phyloP scores from a whole-genome alignment of 805 yeast species.

The Monosporozyma yasuniensis region DNA sequence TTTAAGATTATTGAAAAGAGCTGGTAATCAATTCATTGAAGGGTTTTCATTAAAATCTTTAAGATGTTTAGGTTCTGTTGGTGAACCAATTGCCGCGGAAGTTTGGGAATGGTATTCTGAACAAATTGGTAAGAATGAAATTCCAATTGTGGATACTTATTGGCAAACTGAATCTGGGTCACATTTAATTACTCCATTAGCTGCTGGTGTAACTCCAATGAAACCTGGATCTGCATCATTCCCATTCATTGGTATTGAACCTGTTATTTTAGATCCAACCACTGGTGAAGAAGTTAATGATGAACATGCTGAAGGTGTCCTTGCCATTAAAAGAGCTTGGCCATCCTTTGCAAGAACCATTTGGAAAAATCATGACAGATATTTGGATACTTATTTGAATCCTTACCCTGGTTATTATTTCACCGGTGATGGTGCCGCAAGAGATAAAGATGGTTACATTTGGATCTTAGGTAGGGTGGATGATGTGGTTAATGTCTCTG shows the following conservation, averaged over 20 bases:
- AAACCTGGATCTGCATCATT: conserved; percentile 81
- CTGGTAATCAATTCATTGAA: conserved; percentile 56
- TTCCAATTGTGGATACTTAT: conserved; percentile 73
- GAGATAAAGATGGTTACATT: conserved; percentile 75
- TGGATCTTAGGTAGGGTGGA: conserved; percentile 85
- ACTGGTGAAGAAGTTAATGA: conserved; percentile 61
- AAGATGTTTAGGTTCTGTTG: conserved; percentile 72
- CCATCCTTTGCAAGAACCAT: conserved; percentile 81
- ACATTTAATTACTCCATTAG: conserved; percentile 68
- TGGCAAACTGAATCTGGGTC: conserved; percentile 89
- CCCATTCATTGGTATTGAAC: conserved; percentile 76
- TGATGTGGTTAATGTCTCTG: conserved; percentile 81
- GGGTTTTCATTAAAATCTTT: conserved; percentile 54
- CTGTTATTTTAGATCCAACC: conserved; percentile 66
- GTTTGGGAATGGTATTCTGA: conserved; percentile 83
- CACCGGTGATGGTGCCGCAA: conserved; percentile 86
- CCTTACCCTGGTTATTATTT: conserved; percentile 79
- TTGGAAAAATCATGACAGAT: conserved; percentile 67
- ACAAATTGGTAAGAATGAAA: conserved; percentile 57
- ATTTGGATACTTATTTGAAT: conserved; percentile 69
- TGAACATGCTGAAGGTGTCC: conserved; percentile 71
- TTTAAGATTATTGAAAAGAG: conserved; percentile 62
- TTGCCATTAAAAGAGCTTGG: conserved; percentile 67
- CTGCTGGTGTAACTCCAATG: conserved; percentile 67
- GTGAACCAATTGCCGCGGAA: conserved; percentile 80